Conservation (phyloP, 495 filamentous ascomycete genomes). For the Poronia punctata region DNA sequence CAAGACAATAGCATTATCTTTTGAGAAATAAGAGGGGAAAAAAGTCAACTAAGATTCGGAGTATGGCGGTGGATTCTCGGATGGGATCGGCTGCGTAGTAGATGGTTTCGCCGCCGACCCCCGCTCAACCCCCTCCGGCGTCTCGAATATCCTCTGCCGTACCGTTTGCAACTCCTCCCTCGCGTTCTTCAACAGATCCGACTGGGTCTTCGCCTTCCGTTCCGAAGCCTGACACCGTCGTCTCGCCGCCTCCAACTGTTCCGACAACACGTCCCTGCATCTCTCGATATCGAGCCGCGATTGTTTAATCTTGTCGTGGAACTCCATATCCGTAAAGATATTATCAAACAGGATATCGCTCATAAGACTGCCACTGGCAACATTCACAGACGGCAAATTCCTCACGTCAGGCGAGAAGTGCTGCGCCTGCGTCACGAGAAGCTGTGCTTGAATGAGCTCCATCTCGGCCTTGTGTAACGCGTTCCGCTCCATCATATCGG, state of each 20-base stretch:
- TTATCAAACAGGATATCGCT: conserved; percentile 43
- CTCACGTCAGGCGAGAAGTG: conserved; percentile 24
- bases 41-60: too few species aligned
- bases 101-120: conserved; percentile 11
- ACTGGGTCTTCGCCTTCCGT: conserved; percentile 15
- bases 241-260: conserved; percentile 14
- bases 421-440: conserved; percentile 27
- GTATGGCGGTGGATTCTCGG: conserved; percentile 17
- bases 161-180: conserved; percentile 33
- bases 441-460: conserved; percentile 13
- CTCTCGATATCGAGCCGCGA: conserved; percentile 22
- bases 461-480: conserved; percentile 30
- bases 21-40: too few species aligned
- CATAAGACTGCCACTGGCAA: conserved; percentile 32
- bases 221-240: conserved; percentile 15
- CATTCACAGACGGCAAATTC: conserved; percentile 23
- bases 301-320: conserved; percentile 40
- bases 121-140: too few species aligned
- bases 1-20: too few species aligned
- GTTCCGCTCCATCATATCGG: conserved; percentile 36
- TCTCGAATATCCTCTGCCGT: conserved; percentile 27
- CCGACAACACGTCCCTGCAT: conserved; percentile 16
- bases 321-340: conserved; percentile 38
- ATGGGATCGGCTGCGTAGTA: background rate
- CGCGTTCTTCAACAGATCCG: conserved; percentile 22